Base-by-base conservation (phyloP, 495 filamentous ascomycete genomes). In the Podospora tetraspora region DNA sequence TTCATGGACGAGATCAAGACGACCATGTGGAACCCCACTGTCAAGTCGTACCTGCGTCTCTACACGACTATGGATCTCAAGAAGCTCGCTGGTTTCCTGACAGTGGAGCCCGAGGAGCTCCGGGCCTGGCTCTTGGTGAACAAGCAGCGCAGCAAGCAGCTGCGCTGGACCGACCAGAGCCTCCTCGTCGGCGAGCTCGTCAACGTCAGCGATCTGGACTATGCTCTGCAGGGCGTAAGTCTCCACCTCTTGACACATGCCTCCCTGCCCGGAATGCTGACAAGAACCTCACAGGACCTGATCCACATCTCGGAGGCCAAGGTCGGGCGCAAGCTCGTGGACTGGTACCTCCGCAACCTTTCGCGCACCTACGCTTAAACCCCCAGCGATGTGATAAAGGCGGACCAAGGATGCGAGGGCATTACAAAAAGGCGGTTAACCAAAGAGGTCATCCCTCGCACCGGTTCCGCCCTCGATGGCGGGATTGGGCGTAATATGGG, bases 1-100 rank as follows among this genome's bases (percentile, higher is more conserved):
- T 99, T 99, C 84, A 97, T 99, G 94, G 92, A 97, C 69, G 95
- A 98, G 84, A 93, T 99, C 76, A 96, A 95, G 88, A 92, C 87
- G 70, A 97, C 97, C 86, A 98, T 97, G 82, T 90, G 89, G 83
- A 92, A 91, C 77, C 95, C 95, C 56, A 97, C 93, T 52, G 87
- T 99, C 74, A 96, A 94, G 83, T 97, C 94, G 64, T 99, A 98
- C 84, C 87, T 99, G 67, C 95, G 96, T 78, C 92, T 99, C 66
- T 99, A 99, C 86, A 98, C 96, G 57, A 99, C 96, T 69, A 97
- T 98, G 92, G 95, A 99, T 76, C 83, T 99, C 70, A 94, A 96
- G 84, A 99, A 99, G 83, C 87, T 99, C 65, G 94, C 95, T 66
- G 93, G 93, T 63, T 98, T 99, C 87, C 85, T 99, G 61, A 94